Base-by-base conservation (phyloP, 306 rosid genomes). In the Sicyos edulis region DNA sequence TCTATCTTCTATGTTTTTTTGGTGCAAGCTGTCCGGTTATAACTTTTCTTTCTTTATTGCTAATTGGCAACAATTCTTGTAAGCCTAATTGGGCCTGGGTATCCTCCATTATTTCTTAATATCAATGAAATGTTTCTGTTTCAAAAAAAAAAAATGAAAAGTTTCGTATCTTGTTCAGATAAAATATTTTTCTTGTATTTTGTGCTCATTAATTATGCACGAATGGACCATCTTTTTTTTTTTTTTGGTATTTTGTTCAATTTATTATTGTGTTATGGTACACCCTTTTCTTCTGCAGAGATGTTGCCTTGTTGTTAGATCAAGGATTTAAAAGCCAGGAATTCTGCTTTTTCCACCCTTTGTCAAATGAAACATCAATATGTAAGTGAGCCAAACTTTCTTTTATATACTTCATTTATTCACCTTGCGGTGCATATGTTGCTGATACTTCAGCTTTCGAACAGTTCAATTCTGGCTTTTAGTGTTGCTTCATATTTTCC, bases 291-390 rank as follows among this genome's bases (percentile, higher is more conserved):
- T 59, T 68, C 63, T 83, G 85, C 76, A 95, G 99, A 78, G 86
- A 89, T 82, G 97, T 95, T 74, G 85, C 97, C 10, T 78, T 95
- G 79, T 79, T 95, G 82, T 82, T 91, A 86, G 99, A 95, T 83
- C 91, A 86, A 80, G 88, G 86, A 29, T 95, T 91, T 79, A 91
- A 85, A 85, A 75, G 86, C 44, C 89, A 86, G 77, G 78, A 81
- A 68, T 77, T 52, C 56, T 91, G 97, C 80, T 87, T 89, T 86
- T 95, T 95, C 85, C 99, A 95, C 74, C 99, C 99, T 49, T 53
- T 95, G 69, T 87, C 97, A 12, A 91, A 95, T 83, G 99, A 95
- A 76, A 75, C 82, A 80, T 85, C 99, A 62, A 86, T 95, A 76
- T 82, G 97, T 95, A 82, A 89, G 99, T 80, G 75, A 79, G 71